Percentiles rank a stretch among this genome's conserved stretches.
Conservation (phyloP, 306 rosid genomes). For the Prinsepia uniflora region DNA sequence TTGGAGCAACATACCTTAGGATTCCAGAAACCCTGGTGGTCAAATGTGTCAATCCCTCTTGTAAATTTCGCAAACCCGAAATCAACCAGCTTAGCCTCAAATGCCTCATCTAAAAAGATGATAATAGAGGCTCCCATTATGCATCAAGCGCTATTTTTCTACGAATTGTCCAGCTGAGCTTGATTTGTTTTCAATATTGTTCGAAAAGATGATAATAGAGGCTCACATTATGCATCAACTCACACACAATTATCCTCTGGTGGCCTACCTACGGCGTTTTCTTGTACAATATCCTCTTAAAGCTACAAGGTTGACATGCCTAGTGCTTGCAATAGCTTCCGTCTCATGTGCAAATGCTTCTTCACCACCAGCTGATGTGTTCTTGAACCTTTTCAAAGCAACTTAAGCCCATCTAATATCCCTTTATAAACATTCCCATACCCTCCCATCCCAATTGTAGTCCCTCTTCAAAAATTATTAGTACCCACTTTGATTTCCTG, state of each 20-base stretch:
- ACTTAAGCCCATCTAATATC: constrained; percentile 26
- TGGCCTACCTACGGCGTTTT: constrained; percentile 17
- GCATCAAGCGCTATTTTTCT: constrained; percentile 21
- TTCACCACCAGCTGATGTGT: constrained; percentile 25
- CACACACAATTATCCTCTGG: constrained; percentile 27
- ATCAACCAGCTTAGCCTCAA: constrained; percentile 28
- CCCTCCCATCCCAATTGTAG: constrained; percentile 22
- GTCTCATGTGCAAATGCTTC: constrained; percentile 23
- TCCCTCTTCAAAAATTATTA: constrained; percentile 23
- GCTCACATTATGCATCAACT: constrained; percentile 26
- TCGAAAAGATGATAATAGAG: constrained; percentile 28
- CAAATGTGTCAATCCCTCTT: constrained; percentile 30
- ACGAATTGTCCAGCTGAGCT: constrained; percentile 25
- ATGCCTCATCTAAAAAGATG: constrained; percentile 29
- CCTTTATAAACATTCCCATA: constrained; percentile 34
- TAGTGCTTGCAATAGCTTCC: constrained; percentile 27
- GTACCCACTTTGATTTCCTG: constrained; percentile 23
- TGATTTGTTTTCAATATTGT: constrained; percentile 4
- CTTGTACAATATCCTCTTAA: constrained; percentile 23
- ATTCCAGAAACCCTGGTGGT: constrained; percentile 33
- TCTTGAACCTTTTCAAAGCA: constrained; percentile 35
- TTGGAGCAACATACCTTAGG: constrained; percentile 31
- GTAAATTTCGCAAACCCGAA: constrained; percentile 35
- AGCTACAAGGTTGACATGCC: constrained; percentile 29
- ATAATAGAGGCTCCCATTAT: too few relatives aligned